Conservation (phyloP, 106 monocot species). For the Phalaenopsis aphrodite region DNA sequence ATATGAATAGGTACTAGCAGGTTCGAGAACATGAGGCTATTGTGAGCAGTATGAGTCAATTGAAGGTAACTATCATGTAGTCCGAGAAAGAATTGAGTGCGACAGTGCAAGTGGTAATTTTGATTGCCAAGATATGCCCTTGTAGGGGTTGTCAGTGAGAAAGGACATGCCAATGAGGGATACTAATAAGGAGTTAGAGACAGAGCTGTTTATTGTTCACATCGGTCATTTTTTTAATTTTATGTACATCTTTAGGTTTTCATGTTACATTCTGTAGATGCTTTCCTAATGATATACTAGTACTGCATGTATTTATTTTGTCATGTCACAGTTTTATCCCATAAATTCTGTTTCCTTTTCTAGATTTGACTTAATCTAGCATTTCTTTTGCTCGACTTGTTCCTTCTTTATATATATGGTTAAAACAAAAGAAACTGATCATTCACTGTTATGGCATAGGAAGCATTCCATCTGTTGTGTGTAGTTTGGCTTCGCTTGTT, state of each 20-base stretch:
- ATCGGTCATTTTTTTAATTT: neutral
- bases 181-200: too few species aligned
- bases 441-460: neutral
- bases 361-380: neutral
- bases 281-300: neutral
- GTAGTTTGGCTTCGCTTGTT: neutral
- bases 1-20: too few species aligned
- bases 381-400: neutral
- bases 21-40: too few species aligned
- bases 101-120: too few species aligned
- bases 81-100: too few species aligned
- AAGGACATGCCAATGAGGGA: too few species aligned
- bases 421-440: neutral
- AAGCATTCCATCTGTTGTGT: neutral
- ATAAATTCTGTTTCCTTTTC: neutral
- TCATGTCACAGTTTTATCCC: neutral
- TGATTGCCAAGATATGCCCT: too few species aligned
- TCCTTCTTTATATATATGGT: neutral
- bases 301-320: neutral
- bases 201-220: neutral
- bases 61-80: too few species aligned
- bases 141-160: too few species aligned
- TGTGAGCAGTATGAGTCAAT: too few species aligned
- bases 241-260: neutral
- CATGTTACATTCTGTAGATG: neutral